Percentiles rank a stretch among this genome's conserved stretches.
Evolutionary conservation across 352 stramenopile species (phyloP).

Genomic region (Globisporangium canariense): DNA sequence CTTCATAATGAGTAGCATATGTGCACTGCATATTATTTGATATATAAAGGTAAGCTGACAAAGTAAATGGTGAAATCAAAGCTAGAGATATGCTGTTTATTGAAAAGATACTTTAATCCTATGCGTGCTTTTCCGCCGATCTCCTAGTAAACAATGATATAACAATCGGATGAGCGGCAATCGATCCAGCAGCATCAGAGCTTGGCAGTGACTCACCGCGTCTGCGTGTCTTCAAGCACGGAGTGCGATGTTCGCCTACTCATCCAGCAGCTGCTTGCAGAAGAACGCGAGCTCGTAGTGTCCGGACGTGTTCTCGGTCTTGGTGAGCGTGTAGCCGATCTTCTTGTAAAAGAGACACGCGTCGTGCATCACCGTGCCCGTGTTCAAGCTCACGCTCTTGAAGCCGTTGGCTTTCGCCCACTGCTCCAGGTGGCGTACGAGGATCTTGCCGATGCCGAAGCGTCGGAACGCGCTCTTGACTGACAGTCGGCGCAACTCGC

Average conservation of each 20-base stretch:
- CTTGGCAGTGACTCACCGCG: too few species aligned
- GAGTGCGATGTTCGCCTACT: neutral
- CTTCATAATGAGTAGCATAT: neutral
- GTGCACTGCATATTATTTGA: neutral
- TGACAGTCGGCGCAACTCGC: constrained; percentile 30
- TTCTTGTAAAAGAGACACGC: constrained; percentile 13
- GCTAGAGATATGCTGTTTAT: too few species aligned
- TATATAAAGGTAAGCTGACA: too few species aligned
- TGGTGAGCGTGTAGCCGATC: constrained; percentile 15
- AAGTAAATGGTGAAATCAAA: too few species aligned
- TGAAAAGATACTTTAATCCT: too few species aligned
- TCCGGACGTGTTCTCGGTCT: constrained; percentile 9
- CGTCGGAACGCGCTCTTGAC: constrained; percentile 21
- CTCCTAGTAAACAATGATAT: too few species aligned
- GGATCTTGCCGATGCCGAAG: constrained; percentile 23
- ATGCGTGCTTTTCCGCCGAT: too few species aligned
- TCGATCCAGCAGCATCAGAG: too few species aligned
- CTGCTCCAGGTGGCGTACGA: constrained; percentile 20
- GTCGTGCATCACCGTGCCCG: constrained; percentile 18
- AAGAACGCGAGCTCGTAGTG: constrained; percentile 18
- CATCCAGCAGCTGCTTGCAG: constrained; percentile 10
- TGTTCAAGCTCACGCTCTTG: constrained; percentile 15
- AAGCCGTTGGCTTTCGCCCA: constrained; percentile 17
- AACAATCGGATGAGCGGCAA: too few species aligned
- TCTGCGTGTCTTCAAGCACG: too few species aligned